Evolutionary conservation across 1,284 basidiomycete genomes (phyloP).

Genomic region (Melampsora americana): DNA sequence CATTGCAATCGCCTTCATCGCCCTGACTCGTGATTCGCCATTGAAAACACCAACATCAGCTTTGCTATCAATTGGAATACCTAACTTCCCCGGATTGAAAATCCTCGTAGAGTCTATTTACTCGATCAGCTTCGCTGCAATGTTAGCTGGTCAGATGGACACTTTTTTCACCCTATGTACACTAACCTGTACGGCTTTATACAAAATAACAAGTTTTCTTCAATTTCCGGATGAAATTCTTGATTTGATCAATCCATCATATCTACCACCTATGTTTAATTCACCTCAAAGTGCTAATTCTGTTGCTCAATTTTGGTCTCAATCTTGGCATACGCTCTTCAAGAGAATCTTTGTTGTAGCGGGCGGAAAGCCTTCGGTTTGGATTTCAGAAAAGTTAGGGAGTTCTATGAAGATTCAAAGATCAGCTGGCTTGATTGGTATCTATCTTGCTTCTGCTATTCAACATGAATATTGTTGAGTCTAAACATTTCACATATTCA

Average conservation of each 20-base stretch:
- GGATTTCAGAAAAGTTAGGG: not conserved
- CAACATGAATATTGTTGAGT: constrained; percentile 7
- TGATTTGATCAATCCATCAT: not conserved
- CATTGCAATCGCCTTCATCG: not conserved
- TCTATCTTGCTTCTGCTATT: not conserved
- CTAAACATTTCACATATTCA: not conserved
- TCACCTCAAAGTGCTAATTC: no score
- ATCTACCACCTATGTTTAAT: no score
- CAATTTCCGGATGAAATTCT: not conserved
- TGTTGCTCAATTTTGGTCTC: not conserved
- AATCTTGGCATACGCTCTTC: not conserved
- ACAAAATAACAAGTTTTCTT: not conserved
- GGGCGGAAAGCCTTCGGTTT: constrained; percentile 6
- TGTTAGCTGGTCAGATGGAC: not conserved
- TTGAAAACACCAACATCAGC: no score
- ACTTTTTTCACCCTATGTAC: not conserved
- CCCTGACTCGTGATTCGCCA: no score
- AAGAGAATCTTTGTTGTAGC: not conserved
- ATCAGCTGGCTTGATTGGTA: not conserved
- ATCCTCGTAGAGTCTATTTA: not conserved
- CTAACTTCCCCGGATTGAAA: constrained; percentile 5
- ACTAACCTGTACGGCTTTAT: not conserved
- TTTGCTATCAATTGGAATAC: no score
- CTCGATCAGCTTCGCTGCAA: not conserved
- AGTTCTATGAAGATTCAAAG: not conserved